These are phyloP conservation scores for Nissolia schottii DNA, from an alignment of 306 rosid species.

Conservation along the genomic window DNA sequence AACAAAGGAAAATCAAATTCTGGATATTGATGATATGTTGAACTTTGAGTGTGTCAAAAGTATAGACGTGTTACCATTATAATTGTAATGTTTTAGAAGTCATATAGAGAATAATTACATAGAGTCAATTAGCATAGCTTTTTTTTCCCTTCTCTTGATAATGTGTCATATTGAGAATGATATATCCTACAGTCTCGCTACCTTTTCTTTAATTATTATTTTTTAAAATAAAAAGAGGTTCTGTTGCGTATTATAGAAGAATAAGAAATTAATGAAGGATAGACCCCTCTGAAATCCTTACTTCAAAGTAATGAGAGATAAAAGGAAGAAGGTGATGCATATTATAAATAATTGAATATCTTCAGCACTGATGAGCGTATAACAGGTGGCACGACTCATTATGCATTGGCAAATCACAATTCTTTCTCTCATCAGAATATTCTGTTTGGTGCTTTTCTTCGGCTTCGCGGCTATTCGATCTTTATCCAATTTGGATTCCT, in stretches of 20 bases:
- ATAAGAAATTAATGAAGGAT: neutral
- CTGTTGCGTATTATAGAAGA: neutral
- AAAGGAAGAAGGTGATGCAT: too few species aligned
- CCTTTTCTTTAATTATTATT: neutral
- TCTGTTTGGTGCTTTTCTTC: neutral
- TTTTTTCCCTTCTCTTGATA: neutral
- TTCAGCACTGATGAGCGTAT: too few species aligned
- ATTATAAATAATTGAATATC: too few species aligned
- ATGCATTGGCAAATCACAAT: too few species aligned
- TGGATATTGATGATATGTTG: too few species aligned
- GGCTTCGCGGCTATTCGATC: neutral
- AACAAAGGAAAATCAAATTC: too few species aligned
- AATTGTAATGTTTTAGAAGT: too few species aligned
- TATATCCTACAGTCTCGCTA: neutral
- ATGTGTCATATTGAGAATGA: neutral
- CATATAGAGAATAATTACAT: neutral
- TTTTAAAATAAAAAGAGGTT: neutral
- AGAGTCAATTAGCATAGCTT: neutral
- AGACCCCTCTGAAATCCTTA: neutral
- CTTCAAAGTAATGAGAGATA: neutral
- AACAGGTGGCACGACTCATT: too few species aligned
- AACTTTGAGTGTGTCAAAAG: too few species aligned
- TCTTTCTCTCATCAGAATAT: neutral
- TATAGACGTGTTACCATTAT: too few species aligned
- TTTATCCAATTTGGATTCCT: too few species aligned